Base-by-base conservation (phyloP, 2,329 filamentous ascomycete species). In the Colletotrichum neosansevieriae region DNA sequence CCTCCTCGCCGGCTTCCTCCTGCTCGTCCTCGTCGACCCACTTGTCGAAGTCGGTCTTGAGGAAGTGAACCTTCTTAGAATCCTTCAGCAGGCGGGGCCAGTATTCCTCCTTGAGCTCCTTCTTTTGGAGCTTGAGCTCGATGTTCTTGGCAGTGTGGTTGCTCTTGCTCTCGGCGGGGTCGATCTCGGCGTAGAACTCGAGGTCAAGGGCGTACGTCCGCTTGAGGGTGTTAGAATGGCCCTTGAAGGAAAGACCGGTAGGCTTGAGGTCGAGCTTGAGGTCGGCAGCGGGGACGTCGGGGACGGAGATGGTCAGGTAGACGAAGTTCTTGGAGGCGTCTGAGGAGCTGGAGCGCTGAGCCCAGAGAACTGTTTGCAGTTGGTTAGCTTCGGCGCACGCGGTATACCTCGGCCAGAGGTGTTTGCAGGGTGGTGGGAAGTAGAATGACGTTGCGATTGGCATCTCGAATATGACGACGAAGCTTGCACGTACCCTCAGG, bases 11-110 rank as follows among this genome's bases (percentile, higher is more conserved):
- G 69, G 88, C 91, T 82, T 94, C 94, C 78, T 98, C 92, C 85
- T 99, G 96, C 88, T 99, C 96, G 79, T 99, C 94, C 89, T 98
- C 94, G 75, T 98, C 94, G 76, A 97, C 93, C 94, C 94, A 98
- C 92, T 97, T 98, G 86, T 98, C 94, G 76, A 99, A 99, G 84
- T 99, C 92, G 72, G 96, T 98, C 91, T 97, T 97, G 77, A 99
- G 83, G 89, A 94, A 99, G 84, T 98, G 96, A 63, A 93, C 84
- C 86, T 94, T 97, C 87, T 93, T 91, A 74, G 85, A 81, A 70
- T 95, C 93, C 90, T 98, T 98, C 79, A 98, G 87, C 76, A 99
- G 88, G 72, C 96, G 90, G 71, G 94, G 94, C 96, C 96, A 99
- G 89, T 91, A 98, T 82, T 96, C 94, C 77, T 94, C 89, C 83